Evolutionary conservation across 352 stramenopile genomes (phyloP).

Genomic region (Saprolegnia diclina): DNA sequence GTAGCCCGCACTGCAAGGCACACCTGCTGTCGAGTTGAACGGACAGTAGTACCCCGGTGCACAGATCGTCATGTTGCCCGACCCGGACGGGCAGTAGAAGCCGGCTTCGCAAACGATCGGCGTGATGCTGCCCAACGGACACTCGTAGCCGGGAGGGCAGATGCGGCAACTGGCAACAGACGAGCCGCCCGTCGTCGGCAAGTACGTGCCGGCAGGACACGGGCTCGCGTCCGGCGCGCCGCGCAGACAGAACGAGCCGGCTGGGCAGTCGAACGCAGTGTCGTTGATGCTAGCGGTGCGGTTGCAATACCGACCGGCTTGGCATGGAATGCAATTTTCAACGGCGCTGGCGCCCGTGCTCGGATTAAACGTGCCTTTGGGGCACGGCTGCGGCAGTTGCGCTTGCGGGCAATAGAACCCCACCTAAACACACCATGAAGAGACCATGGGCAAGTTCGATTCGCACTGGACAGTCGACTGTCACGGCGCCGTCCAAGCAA

Average conservation of each 20-base stretch:
- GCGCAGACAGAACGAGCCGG: conserved; percentile 60
- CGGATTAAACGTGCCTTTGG: conserved; percentile 54
- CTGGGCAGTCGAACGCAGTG: conserved; percentile 56
- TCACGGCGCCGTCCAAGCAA: conserved; percentile 67
- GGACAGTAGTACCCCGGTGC: conserved; percentile 64
- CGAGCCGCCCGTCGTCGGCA: conserved; percentile 34
- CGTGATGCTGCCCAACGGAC: conserved; percentile 38
- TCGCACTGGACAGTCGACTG: conserved; percentile 45
- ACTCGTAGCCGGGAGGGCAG: conserved; percentile 63
- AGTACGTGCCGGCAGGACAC: conserved; percentile 50
- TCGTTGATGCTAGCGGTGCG: conserved; percentile 53
- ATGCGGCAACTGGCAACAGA: conserved; percentile 37
- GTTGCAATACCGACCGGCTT: conserved; percentile 68
- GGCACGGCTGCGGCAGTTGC: conserved; percentile 45
- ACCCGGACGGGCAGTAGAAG: conserved; percentile 55
- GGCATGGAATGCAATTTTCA: conserved; percentile 56
- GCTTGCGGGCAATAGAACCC: conserved; percentile 52
- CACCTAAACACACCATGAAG: conserved; percentile 11
- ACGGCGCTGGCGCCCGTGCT: conserved; percentile 34
- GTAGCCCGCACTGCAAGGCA: conserved; percentile 62
- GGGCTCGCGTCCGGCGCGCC: conserved; percentile 34
- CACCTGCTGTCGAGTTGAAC: conserved; percentile 54
- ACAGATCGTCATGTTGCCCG: conserved; percentile 47
- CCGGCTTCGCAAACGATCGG: conserved; percentile 46
- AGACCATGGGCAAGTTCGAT: conserved; percentile 16